Evolutionary conservation across 2,329 filamentous ascomycete genomes (phyloP), one percentile per base, ranked within the genome.

Genomic region (Alternaria sp.): DNA sequence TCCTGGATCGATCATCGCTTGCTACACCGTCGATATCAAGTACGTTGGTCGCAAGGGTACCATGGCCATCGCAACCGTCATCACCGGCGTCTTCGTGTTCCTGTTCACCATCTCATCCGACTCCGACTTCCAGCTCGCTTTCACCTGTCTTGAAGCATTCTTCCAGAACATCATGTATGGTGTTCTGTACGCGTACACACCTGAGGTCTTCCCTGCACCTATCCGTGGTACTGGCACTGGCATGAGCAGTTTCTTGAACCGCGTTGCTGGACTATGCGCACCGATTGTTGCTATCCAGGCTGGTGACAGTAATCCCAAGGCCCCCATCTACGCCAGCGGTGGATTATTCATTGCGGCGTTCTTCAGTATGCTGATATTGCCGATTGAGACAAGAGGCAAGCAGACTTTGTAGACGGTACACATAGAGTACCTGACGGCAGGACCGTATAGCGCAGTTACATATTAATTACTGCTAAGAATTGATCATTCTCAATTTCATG

Each of bases 111-210:
- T 87, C 60, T 88, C 87, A 55, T 84, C 81, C 5, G 84, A 86
- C 48, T 82, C 87, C 1, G 76, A 80, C 40, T 81, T 82, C 61
- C 88, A 91, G 79, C 85, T 92, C 40, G 83, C 84, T 52, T 91
- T 91, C 74, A 88, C 86, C 0, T 91, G 87, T 64, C 81, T 90
- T 64, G 87, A 91, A 74, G 88, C 90, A 11, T 91, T 92, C 74
- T 86, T 88, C 66, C 89, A 92, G 56, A 77, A 78, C 54, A 69
- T 78, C 65, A 74, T 73, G 69, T 92, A 92, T 78, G 90, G 90
- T 58, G 89, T 92, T 1, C 80, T 93, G 1, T 93, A 92, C 74
- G 89, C 90, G 8, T 93, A 92, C 74, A 92, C 91, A 0, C 90
- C 91, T 0, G 91, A 93, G 71, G 87, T 92, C 28, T 92, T 93